A percentile compares a stretch with the other conserved stretches of the same genome.
Evolutionary conservation across 441 rosid genomes (phyloP).

Genomic region (Gossypium trilobum): DNA sequence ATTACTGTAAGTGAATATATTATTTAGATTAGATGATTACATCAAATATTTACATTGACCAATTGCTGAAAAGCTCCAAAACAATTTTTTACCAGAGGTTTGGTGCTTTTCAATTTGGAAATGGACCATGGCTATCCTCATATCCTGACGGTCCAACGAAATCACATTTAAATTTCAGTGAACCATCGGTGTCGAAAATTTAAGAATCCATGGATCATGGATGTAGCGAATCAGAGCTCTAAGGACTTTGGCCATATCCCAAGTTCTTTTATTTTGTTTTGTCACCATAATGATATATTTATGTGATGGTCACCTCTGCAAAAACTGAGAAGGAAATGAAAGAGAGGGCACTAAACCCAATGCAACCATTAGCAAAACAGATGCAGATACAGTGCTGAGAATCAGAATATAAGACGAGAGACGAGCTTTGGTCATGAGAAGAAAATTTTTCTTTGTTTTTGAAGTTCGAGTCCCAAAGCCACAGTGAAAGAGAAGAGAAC

Average conservation of each 20-base stretch:
- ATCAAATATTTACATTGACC: not conserved
- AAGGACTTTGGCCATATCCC: not conserved
- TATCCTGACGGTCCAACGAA: conserved; percentile 2
- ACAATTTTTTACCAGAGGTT: not conserved
- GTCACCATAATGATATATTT: not conserved
- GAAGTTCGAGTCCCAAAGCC: conserved; percentile 9
- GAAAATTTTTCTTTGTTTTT: not conserved
- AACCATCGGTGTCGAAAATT: not conserved
- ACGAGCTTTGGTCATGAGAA: conserved; percentile 2
- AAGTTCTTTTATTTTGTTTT: not conserved
- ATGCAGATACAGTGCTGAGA: conserved; percentile 13
- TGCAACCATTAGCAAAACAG: conserved; percentile 11
- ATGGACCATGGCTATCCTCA: not conserved
- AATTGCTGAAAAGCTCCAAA: not conserved
- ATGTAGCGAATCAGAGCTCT: not conserved
- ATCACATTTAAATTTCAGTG: not conserved
- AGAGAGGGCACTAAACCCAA: conserved; percentile 22
- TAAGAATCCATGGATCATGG: not conserved
- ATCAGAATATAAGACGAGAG: conserved; percentile 14
- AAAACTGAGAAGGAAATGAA: conserved; percentile 19
- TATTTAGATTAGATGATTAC: no score
- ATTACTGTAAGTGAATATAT: no score
- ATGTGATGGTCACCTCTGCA: conserved; percentile 23
- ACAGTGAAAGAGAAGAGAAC: conserved; percentile 2
- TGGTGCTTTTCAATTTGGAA: not conserved